A percentile compares a stretch with the other conserved stretches of the same genome.
Conservation (phyloP, 2,329 filamentous ascomycete species). For the Pseudogymnoascus verrucosus region DNA sequence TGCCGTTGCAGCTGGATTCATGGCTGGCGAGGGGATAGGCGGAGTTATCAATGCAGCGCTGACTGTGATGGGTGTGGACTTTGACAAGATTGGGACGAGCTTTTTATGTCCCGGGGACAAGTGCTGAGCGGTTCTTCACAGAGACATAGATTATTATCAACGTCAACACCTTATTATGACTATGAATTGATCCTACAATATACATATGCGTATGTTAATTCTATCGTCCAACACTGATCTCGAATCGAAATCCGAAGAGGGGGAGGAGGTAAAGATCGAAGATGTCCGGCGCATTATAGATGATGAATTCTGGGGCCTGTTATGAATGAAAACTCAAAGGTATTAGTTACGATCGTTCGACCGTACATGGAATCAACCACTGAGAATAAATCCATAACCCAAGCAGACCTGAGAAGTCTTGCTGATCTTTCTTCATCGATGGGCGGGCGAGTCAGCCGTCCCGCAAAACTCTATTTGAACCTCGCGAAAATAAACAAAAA, state of each 20-base stretch:
- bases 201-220: neutral
- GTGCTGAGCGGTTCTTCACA: neutral
- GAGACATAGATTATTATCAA: neutral
- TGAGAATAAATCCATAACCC: neutral
- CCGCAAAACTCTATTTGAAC: neutral
- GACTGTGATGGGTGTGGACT: conserved; percentile 3
- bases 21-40: conserved; percentile 19
- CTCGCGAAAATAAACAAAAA: neutral
- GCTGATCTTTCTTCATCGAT: neutral
- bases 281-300: neutral
- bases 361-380: neutral
- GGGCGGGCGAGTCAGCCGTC: neutral
- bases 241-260: neutral
- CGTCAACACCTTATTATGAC: neutral
- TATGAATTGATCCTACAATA: neutral
- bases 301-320: neutral
- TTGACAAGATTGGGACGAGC: conserved; percentile 3
- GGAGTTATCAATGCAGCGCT: conserved; percentile 18
- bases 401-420: neutral
- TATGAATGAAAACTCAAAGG: too few relatives aligned
- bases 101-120: neutral
- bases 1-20: conserved; percentile 17
- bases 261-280: neutral
- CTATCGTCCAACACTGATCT: neutral
- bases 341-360: neutral